These are phyloP conservation scores for Begonia loranthoides DNA, from an alignment of 306 rosid species.

Conservation along the genomic window DNA sequence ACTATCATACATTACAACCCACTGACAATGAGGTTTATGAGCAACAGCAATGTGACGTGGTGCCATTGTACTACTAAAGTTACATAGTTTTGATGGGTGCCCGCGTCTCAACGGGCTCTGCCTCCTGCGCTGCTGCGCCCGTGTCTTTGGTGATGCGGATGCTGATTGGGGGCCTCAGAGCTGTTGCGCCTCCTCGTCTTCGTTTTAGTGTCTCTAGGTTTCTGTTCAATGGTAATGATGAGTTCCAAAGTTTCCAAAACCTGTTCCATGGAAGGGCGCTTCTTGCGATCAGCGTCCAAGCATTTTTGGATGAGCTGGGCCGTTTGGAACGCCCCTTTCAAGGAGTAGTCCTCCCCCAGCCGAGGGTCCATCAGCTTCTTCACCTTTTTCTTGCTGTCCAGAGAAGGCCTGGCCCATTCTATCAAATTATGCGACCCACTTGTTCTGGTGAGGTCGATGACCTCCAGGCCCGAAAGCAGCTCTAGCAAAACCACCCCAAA, in stretches of 20 bases:
- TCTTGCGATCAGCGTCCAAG: conserved; percentile 38
- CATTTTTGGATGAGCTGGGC: conserved; percentile 41
- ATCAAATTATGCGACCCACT: conserved; percentile 22
- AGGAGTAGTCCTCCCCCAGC: conserved; percentile 20
- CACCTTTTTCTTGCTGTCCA: conserved; percentile 28
- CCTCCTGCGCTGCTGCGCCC: neutral
- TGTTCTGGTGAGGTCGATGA: conserved; percentile 36
- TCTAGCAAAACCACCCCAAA: conserved; percentile 84
- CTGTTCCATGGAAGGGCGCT: conserved; percentile 55
- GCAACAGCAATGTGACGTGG: too few species aligned
- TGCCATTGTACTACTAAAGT: too few species aligned
- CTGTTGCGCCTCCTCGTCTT: neutral
- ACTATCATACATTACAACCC: too few species aligned
- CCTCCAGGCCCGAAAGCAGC: conserved; percentile 44
- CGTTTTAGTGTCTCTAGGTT: conserved; percentile 21
- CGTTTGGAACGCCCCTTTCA: conserved; percentile 23
- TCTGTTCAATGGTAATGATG: conserved; percentile 11
- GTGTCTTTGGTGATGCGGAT: neutral
- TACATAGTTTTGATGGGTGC: too few species aligned
- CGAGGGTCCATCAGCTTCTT: conserved; percentile 38
- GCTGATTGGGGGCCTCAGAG: neutral
- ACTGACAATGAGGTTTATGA: too few species aligned
- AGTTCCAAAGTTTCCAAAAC: conserved; percentile 28
- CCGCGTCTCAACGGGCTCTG: neutral
- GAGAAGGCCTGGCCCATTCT: conserved; percentile 20